Conservation (phyloP, 1,139 yeast genomes). For the Spathaspora sp. region DNA sequence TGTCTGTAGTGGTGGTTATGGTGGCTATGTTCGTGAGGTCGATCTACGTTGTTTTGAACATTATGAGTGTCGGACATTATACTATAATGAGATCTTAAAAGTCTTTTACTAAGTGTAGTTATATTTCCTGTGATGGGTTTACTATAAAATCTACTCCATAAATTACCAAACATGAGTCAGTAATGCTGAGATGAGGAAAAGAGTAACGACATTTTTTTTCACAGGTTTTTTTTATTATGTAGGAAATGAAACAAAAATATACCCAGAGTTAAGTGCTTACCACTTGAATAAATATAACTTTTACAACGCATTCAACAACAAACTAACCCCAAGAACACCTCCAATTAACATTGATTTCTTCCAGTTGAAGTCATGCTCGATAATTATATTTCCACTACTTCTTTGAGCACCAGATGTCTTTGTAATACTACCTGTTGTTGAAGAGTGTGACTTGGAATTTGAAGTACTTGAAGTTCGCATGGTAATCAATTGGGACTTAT, state of each 20-base stretch:
- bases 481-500: slow-evolving; percentile 4
- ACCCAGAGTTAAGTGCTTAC: not conserved
- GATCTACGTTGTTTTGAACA: not conserved
- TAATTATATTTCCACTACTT: not conserved
- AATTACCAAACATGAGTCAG: not conserved
- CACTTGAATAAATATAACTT: not conserved
- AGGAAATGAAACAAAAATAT: no score
- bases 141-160: not conserved
- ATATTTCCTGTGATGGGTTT: not conserved
- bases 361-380: slow-evolving; percentile 17
- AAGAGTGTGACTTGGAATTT: slow-evolving; percentile 13
- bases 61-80: not conserved
- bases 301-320: slow-evolving; percentile 19
- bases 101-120: not conserved
- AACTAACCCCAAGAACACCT: slow-evolving; percentile 19
- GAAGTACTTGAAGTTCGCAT: slow-evolving; percentile 15
- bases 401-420: slow-evolving; percentile 12
- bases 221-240: no score
- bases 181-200: not conserved
- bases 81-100: not conserved
- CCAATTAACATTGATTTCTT: slow-evolving; percentile 19
- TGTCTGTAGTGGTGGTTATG: not conserved
- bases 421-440: slow-evolving; percentile 8
- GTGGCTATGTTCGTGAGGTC: not conserved
- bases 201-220: not conserved